Evolutionary conservation across 176 grass and related monocot species (phyloP), one percentile per base, ranked within the genome.

Genomic region (Ensete ventricosum): DNA sequence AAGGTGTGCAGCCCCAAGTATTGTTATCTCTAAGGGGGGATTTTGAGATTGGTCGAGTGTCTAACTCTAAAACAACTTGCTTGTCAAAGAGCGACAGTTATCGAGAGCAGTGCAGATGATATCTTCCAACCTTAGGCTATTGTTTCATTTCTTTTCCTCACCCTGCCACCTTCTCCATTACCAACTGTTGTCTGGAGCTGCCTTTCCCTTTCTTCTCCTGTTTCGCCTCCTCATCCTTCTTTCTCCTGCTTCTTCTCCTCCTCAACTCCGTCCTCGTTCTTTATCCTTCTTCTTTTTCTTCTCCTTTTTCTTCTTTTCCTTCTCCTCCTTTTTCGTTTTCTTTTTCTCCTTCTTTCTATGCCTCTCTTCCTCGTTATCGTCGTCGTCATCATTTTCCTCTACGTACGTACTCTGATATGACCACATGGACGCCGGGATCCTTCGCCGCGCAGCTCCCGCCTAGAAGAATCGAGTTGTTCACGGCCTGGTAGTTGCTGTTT

Each of bases 401-500:
- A 80, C 20, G 68, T n/a, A n/a, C n/a, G n/a, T 82, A 76, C 71
- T 94, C 88, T 2, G 84, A 71, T 25, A 94, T 80, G 69, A 87
- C 66, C 65, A 91, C 69, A 76, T 99, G 84, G 10, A 91, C 88
- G 53, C 96, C 91, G 9, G 91, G 82, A 75, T 99, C 91, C 64
- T 87, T 78, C 62, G 85, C 85, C 48, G 63, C 57, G 73, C 75
- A 91, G 77, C 78, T 94, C 71, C 95, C 91, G 24, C 85, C 82
- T 54, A 95, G 75, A 62, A 95, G 81, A 77, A 99, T 88, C 4
- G 96, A 99, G 87, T 89, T 99, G 88, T 95, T 99, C 11, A 89
- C 84, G 49, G 96, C 91, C 86, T 99, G 96, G 87, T 95, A 94
- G 82, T 94, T 99, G 88, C 88, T 99, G 83, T 89, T 94, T 65